Base-by-base conservation (phyloP, 1,284 basidiomycete genomes). In the Irpex sp. region DNA sequence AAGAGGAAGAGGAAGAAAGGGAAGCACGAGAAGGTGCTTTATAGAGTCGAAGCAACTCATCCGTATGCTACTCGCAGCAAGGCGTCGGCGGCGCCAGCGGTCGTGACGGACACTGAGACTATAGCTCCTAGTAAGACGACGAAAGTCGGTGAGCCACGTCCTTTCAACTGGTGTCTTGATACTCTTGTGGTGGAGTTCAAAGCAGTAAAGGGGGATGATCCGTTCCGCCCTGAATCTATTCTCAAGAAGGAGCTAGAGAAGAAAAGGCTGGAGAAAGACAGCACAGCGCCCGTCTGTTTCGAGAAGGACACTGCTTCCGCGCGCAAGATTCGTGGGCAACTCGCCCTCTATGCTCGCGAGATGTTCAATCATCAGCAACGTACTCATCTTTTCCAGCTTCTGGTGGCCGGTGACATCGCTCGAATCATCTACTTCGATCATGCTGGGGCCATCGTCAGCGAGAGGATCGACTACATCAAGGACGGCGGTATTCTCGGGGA, bases 361-460 rank as follows among this genome's bases (percentile, higher is more conserved):
- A 51, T 51, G 49, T 51, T 51, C 21, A 26, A 17, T 9, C 49
- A 51, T 51, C 49, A 51, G 49, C 49, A 51, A 17, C 49, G 49
- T 5, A 51, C 49, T 9, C 49, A 51, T 17, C 5, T 51, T 9
- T 51, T 51, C 9, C 49, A 51, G 19, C 49, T 51, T 17, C 49
- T 51, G 17, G 49, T 51, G 9, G 13, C 9, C 49, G 49, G 49
- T 5, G 9, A 51, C 8, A 17, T 9, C 49, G 49, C 49, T 26
- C 54, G 60, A 8, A 9, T 61, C 5, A n/a, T 61, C 8, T 56
- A 37, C 11, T 57, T 51, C 54, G 60, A 61, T 37, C 60, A 53
- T 26, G 19, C 21, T 4, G 60, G 60, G 15, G 55, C 60, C 21
- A 50, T 61, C 21, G 55, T 57, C 19, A 57, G 19, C 21, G 55